These are phyloP conservation scores for Zygotorulaspora mrakii DNA, from an alignment of 1,139 yeast genomes.

Conservation along the genomic window DNA sequence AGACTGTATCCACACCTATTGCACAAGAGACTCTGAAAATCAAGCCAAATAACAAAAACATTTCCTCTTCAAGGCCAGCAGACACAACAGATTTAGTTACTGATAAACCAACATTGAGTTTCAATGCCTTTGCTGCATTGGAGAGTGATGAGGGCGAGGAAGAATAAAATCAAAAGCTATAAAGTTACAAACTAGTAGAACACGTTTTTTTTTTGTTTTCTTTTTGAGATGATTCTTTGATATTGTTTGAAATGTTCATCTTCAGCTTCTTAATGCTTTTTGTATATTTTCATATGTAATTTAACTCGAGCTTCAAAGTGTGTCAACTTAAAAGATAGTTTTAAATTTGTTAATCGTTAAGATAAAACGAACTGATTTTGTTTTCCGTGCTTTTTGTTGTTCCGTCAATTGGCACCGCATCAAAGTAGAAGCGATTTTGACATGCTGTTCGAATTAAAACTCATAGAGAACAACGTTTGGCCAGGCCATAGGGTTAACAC, in stretches of 20 bases:
- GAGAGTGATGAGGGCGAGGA: slow-evolving; percentile 55
- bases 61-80: slow-evolving; percentile 68
- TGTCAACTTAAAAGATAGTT: not conserved
- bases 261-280: slow-evolving; percentile 1
- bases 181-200: slow-evolving; percentile 4
- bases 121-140: slow-evolving; percentile 78
- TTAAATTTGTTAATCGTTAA: too few relatives aligned
- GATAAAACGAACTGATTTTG: not conserved
- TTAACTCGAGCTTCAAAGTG: not conserved
- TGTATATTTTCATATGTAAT: slow-evolving; percentile 2
- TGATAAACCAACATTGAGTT: slow-evolving; percentile 59
- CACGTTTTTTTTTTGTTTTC: slow-evolving; percentile 6
- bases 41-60: slow-evolving; percentile 69
- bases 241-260: not conserved
- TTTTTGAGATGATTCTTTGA: slow-evolving; percentile 3
- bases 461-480: not conserved
- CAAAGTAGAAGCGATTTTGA: slow-evolving; percentile 5
- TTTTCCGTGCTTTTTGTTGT: not conserved
- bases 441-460: slow-evolving; percentile 9
- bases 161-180: slow-evolving; percentile 10
- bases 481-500: too few relatives aligned
- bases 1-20: slow-evolving; percentile 30
- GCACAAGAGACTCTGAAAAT: slow-evolving; percentile 45
- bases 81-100: slow-evolving; percentile 68
- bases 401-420: not conserved